Base-by-base conservation (phyloP, 805 yeast species). In the Wickerhamiella alocasiicola region DNA sequence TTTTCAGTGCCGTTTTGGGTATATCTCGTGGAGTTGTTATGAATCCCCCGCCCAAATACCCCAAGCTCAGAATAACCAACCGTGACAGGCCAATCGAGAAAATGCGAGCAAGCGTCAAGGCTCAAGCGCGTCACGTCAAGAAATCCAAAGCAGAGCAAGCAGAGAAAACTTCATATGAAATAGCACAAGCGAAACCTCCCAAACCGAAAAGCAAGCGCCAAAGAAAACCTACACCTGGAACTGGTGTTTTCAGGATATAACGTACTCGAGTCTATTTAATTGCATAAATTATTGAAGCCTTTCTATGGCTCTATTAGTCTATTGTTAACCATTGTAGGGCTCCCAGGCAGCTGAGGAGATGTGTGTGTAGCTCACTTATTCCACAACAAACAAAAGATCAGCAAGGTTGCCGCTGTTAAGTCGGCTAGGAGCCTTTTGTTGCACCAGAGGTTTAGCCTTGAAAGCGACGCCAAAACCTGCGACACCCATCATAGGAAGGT, bases 391-490 rank as follows among this genome's bases (percentile, higher is more conserved):
- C 52, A 84, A 67, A 2, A 81, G 68, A 57, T 88, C 95, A 46
- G 66, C 65, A 56, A 91, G 68, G 4, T 80, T 67, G n/a, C 68
- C 64, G 0, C 88, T 67, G 57, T 91, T 91, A 47, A 91, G 66
- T 45, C 81, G 70, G 31, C 82, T 68, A 15, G 95, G 95, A 0
- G 98, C 97, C 49, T 66, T 64, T 44, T 62, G 57, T 59, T 85
- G 96, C 2, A 91, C 98, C 48, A 70, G 76, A 17, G 97, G 96
- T 58, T 91, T 91, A 16, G 97, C 99, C 57, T 84, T 81, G 93
- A 95, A 91, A 0, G 98, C 98, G 41, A 91, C 68, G 16, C 98
- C 98, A 56, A 75, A 81, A 0, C 97, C 97, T 2, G 95, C 95
- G 11, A 62, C 73, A 2, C 65, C 71, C 97, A 91, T 91, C 85